phyloP scores from a whole-genome alignment of 2,329 filamentous ascomycete genomes.

The Penicillium freii region DNA sequence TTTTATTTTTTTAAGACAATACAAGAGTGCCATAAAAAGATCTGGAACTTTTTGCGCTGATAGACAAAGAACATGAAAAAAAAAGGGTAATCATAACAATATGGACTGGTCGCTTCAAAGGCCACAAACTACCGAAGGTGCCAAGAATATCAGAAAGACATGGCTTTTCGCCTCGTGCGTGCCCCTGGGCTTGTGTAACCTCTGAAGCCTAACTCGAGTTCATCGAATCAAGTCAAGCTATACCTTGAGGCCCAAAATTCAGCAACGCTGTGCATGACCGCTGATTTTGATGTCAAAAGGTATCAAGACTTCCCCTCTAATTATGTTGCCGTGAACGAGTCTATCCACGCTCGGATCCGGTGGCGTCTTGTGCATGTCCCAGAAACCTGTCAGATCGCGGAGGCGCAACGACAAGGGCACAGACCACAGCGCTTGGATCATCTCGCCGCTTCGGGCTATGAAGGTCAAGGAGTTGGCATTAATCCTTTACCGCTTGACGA shows the following conservation, averaged over 20 bases:
- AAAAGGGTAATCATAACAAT: constrained; percentile 26
- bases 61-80: constrained; percentile 13
- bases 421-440: constrained; percentile 23
- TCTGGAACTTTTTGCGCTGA: constrained; percentile 23
- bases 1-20: background rate
- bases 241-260: constrained; percentile 12
- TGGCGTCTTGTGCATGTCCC: constrained; percentile 31
- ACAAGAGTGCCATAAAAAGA: constrained; percentile 4
- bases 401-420: constrained; percentile 17
- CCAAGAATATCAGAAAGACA: constrained; percentile 8
- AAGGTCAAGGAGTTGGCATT: constrained; percentile 21
- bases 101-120: constrained; percentile 23
- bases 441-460: constrained; percentile 29
- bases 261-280: constrained; percentile 1
- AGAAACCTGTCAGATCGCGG: constrained; percentile 27
- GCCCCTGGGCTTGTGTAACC: constrained; percentile 8
- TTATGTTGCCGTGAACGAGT: constrained; percentile 22
- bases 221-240: constrained; percentile 11
- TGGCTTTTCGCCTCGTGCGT: constrained; percentile 8
- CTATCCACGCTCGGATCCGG: constrained; percentile 16
- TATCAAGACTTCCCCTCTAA: constrained; percentile 8
- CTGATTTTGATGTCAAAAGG: constrained; percentile 8
- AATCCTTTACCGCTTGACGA: constrained; percentile 63
- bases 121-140: constrained; percentile 7
- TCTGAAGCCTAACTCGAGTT: constrained; percentile 17